Evolutionary conservation across 495 filamentous ascomycete genomes (phyloP), one percentile per base, ranked within the genome.

Genomic region (Aspergillus cristatus): DNA sequence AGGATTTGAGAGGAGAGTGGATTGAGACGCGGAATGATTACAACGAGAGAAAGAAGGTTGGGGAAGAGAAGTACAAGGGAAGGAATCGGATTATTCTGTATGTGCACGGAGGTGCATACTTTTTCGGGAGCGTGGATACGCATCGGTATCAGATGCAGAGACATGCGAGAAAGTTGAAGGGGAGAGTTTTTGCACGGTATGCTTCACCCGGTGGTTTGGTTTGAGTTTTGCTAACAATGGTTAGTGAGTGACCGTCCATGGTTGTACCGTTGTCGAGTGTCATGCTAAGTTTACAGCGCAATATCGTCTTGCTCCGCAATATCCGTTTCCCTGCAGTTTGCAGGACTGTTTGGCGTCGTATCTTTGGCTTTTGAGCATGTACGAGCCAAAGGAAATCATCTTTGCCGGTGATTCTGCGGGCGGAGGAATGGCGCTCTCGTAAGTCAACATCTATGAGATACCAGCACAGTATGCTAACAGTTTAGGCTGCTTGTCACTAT

Each of bases 71-170:
- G 14, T 36, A 48, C 33, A 37, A 45, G 3, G 70, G 73, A 34
- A 60, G 72, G 18, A 84, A 81, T 46, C 75, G 85, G 18, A 79
- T 91, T 16, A 94, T 97, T 81, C 65, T 97, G 16, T 97, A 97
- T 59, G 72, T 96, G 7, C 90, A 96, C 52, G 90, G 90, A 3
- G 80, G 81, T 1, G 81, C 81, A 17, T 85, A 84, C 51, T 85
- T 77, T 49, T 97, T 97, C 51, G 90, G 90, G 1, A 93, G 85
- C 49, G 76, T 95, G 15, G 88, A 96, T 51, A 87, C 90, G 53
- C 90, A 97, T 67, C 79, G 90, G 14, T 95, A 95, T 60, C 89
- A 94, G 67, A 77, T 97, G 68, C 90, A 97, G 62, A 71, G 90
- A 28, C 86, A 96, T 74, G 90, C 90, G 37, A 74, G 91, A 39